Evolutionary conservation across 768 basidiomycete species (phyloP).

Genomic region (Panus rudis): DNA sequence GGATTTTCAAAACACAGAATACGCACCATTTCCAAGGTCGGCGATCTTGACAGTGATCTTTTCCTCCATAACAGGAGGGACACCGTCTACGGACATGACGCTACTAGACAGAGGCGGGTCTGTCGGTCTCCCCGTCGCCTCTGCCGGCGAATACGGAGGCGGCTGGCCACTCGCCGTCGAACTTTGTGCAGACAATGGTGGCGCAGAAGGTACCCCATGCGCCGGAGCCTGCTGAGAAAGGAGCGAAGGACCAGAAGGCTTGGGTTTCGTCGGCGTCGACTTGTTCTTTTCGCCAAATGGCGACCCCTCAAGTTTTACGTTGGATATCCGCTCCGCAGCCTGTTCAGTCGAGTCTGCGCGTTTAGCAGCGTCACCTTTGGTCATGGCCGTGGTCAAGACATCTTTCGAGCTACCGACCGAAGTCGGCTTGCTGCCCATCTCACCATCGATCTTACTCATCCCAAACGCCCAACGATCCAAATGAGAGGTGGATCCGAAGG

Average conservation of each 20-base stretch:
- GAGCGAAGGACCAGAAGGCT: constrained; percentile 56
- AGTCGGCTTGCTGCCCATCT: constrained; percentile 28
- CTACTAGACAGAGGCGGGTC: constrained; percentile 3
- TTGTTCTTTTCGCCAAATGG: constrained; percentile 36
- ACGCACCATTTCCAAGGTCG: constrained; percentile 89
- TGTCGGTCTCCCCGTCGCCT: constrained; percentile 3
- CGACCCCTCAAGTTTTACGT: constrained; percentile 35
- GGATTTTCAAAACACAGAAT: constrained; percentile 5
- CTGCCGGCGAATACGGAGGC: constrained; percentile 17
- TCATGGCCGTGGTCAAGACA: constrained; percentile 13
- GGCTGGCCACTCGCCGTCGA: constrained; percentile 12
- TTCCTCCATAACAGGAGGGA: constrained; percentile 33
- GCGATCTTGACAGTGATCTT: constrained; percentile 98
- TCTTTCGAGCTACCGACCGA: constrained; percentile 24
- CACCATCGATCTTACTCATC: constrained; percentile 81
- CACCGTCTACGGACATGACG: constrained; percentile 26
- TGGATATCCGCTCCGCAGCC: constrained; percentile 45
- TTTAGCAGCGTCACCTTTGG: constrained; percentile 12
- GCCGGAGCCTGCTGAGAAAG: constrained; percentile 63
- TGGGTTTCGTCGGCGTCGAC: constrained; percentile 25
- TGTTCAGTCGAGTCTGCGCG: constrained; percentile 34
- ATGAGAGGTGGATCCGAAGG: constrained; percentile 56
- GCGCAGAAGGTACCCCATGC: constrained; percentile 7
- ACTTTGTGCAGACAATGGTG: constrained; percentile 17
- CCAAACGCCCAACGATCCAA: constrained; percentile 87